A percentile compares a stretch with the other conserved stretches of the same genome.
phyloP scores from a whole-genome alignment of 805 yeast genomes.

The Brettanomyces naardenensis region DNA sequence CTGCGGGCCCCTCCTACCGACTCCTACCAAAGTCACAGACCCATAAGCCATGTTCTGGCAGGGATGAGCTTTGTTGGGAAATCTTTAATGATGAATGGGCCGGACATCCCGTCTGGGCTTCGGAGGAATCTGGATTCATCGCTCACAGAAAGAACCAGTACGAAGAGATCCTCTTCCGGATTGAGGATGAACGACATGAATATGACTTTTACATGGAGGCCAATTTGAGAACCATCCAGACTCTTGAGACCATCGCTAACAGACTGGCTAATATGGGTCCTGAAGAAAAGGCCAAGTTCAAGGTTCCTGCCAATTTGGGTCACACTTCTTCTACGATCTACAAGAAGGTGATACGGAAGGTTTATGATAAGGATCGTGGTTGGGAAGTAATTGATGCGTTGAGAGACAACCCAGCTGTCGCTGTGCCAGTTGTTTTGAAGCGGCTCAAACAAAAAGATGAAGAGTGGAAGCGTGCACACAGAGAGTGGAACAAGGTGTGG shows the following conservation, averaged over 20 bases:
- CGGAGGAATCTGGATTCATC: conserved; percentile 96
- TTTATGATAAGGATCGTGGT: conserved; percentile 91
- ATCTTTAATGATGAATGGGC: conserved; percentile 98
- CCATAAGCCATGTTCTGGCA: conserved; percentile 94
- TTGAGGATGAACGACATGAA: conserved; percentile 97
- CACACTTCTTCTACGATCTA: conserved; percentile 87
- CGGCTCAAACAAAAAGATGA: conserved; percentile 96
- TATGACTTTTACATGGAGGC: conserved; percentile 95
- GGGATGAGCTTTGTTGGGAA: conserved; percentile 99
- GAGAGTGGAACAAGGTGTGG: conserved; percentile 99
- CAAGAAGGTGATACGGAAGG: conserved; percentile 85
- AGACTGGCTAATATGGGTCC: conserved; percentile 88
- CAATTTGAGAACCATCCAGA: conserved; percentile 89
- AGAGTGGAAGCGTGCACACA: conserved; percentile 96
- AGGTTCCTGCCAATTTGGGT: conserved; percentile 88
- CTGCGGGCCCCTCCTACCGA: conserved; percentile 93
- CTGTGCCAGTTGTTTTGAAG: conserved; percentile 87
- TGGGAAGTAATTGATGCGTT: conserved; percentile 93
- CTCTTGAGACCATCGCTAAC: conserved; percentile 89
- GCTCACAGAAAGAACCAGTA: conserved; percentile 99
- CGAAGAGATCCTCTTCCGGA: conserved; percentile 89
- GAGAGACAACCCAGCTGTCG: conserved; percentile 90
- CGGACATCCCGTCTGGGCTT: conserved; percentile 99
- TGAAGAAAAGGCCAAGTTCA: conserved; percentile 81
- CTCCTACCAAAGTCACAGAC: conserved; percentile 90